These are phyloP conservation scores for Achlya hypogyna DNA, from an alignment of 352 stramenopile species.

Conservation along the genomic window DNA sequence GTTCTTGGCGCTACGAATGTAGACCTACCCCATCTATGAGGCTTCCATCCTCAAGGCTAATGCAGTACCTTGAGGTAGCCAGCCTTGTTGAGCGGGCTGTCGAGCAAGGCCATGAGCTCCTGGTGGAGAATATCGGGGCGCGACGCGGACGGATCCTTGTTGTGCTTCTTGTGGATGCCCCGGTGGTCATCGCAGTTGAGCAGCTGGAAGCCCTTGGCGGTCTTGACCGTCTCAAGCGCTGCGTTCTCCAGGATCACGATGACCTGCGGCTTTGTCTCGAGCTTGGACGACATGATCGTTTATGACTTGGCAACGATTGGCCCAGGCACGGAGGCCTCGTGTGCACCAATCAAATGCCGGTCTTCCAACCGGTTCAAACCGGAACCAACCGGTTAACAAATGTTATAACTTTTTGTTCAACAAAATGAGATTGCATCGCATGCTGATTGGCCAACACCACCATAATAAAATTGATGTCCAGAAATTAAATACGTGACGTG, in stretches of 20 bases:
- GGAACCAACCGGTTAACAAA: background rate
- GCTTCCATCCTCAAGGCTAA: background rate
- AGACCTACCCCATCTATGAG: slow-evolving; percentile 46
- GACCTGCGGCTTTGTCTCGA: slow-evolving; percentile 49
- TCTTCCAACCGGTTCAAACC: background rate
- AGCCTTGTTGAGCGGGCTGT: slow-evolving; percentile 99
- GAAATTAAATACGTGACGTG: background rate
- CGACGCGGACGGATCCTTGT: slow-evolving; percentile 94
- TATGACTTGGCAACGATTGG: background rate
- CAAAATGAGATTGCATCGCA: background rate
- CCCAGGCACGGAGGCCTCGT: no score
- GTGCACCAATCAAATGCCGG: background rate
- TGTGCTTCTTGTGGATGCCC: slow-evolving; percentile 90
- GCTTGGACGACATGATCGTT: background rate
- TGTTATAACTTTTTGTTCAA: background rate
- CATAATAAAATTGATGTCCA: no score
- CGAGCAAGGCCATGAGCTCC: slow-evolving; percentile 96
- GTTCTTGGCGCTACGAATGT: slow-evolving; percentile 95
- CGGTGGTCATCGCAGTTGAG: slow-evolving; percentile 99
- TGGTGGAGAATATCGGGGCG: slow-evolving; percentile 99
- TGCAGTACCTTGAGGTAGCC: slow-evolving; percentile 89
- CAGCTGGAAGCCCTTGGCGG: slow-evolving; percentile 97
- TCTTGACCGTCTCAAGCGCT: slow-evolving; percentile 99
- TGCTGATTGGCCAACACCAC: background rate
- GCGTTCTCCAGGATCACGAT: slow-evolving; percentile 98